A percentile compares a stretch with the other conserved stretches of the same genome.
phyloP scores from a whole-genome alignment of 306 rosid genomes.

The Begonia masoniana region DNA sequence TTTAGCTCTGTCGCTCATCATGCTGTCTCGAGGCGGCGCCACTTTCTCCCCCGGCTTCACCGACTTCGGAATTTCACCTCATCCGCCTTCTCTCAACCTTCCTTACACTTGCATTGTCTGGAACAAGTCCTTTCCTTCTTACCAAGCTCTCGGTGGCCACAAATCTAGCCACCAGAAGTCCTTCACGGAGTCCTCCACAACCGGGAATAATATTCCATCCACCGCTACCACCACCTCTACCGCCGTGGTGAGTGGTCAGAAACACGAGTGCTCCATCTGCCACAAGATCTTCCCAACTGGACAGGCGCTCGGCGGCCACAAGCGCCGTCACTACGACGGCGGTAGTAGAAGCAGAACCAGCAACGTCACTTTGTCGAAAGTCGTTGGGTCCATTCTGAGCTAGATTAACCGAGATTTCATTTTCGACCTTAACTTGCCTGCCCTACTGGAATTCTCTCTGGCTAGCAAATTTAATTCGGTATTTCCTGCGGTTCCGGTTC shows the following conservation, averaged over 20 bases:
- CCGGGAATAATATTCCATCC: constrained; percentile 19
- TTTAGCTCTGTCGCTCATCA: constrained; percentile 81
- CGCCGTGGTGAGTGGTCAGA: constrained; percentile 17
- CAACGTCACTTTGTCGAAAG: constrained; percentile 55
- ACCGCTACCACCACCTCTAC: constrained; percentile 16
- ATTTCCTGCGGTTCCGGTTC: too few species aligned
- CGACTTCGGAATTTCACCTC: not conserved
- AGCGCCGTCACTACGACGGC: constrained; percentile 95
- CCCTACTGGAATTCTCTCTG: constrained; percentile 44
- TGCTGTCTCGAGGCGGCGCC: constrained; percentile 70
- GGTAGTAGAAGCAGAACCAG: constrained; percentile 19
- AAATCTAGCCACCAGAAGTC: constrained; percentile 76
- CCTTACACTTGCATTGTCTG: constrained; percentile 75
- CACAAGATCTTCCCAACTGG: constrained; percentile 75
- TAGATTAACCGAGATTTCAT: constrained; percentile 23
- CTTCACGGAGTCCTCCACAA: constrained; percentile 15
- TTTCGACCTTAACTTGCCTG: constrained; percentile 88
- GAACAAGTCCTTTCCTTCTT: constrained; percentile 58
- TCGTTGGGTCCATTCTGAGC: constrained; percentile 31
- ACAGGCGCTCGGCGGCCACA: constrained; percentile 92
- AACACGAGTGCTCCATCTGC: constrained; percentile 76
- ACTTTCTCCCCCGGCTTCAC: not conserved
- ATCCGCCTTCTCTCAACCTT: constrained; percentile 24
- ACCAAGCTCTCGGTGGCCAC: constrained; percentile 95
- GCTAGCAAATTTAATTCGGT: too few species aligned